A percentile compares a stretch with the other conserved stretches of the same genome.
Conservation (phyloP, 2,329 filamentous ascomycete species). For the Ophiosphaerella korrae region DNA sequence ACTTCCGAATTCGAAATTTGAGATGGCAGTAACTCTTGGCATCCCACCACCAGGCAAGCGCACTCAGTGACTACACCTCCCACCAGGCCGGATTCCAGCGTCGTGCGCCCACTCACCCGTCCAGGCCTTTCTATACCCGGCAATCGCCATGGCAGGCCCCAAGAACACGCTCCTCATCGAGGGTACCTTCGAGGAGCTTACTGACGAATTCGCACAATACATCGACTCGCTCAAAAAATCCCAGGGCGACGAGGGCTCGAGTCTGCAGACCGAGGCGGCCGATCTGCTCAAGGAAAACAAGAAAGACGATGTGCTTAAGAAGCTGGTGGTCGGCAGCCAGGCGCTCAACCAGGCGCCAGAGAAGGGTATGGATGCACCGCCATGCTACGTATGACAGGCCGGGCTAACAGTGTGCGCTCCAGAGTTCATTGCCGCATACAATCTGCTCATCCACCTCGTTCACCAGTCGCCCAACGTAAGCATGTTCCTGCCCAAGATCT, state of each 20-base stretch:
- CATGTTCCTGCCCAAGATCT: slow-evolving; percentile 85
- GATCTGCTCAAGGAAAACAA: slow-evolving; percentile 71
- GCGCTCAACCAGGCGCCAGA: slow-evolving; percentile 85
- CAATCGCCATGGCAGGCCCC: slow-evolving; percentile 61
- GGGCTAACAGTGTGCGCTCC: slow-evolving; percentile 35
- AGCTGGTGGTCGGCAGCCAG: slow-evolving; percentile 79
- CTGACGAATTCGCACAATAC: slow-evolving; percentile 93
- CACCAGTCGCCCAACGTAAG: slow-evolving; percentile 83
- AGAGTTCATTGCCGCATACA: slow-evolving; percentile 95
- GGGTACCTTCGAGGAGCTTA: slow-evolving; percentile 90
- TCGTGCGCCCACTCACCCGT: slow-evolving; percentile 18
- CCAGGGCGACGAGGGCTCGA: slow-evolving; percentile 58
- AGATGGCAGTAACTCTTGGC: slow-evolving; percentile 29
- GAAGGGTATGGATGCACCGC: slow-evolving; percentile 63
- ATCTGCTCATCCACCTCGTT: slow-evolving; percentile 92
- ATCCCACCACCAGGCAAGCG: slow-evolving; percentile 30
- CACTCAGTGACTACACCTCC: slow-evolving; percentile 31
- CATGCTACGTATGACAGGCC: slow-evolving; percentile 8
- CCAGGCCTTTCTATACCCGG: slow-evolving; percentile 28
- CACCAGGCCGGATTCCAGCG: slow-evolving; percentile 21
- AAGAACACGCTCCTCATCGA: slow-evolving; percentile 75
- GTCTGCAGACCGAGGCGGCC: slow-evolving; percentile 67
- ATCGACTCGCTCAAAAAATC: slow-evolving; percentile 79
- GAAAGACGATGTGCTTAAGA: slow-evolving; percentile 84
- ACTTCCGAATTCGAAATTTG: slow-evolving; percentile 24